phyloP scores from a whole-genome alignment of 2,329 filamentous ascomycete genomes.

The Polytolypa hystricis region DNA sequence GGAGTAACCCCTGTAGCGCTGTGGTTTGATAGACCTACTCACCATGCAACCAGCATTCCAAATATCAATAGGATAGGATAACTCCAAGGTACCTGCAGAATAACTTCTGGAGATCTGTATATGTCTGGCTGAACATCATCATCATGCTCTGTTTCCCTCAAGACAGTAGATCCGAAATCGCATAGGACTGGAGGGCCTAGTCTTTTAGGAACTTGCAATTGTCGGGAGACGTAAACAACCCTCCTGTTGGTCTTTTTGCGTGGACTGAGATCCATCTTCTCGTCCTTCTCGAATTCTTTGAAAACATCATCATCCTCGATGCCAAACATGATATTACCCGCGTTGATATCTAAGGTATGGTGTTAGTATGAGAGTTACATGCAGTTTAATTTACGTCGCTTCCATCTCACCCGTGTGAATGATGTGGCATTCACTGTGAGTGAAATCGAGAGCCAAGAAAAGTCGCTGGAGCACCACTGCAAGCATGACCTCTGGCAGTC shows the following conservation, averaged over 20 bases:
- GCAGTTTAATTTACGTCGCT: too few species aligned
- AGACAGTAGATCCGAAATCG: constrained; percentile 40
- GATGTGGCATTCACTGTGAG: constrained; percentile 7
- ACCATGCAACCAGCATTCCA: constrained; percentile 44
- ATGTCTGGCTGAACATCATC: constrained; percentile 17
- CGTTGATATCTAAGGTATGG: constrained; percentile 30
- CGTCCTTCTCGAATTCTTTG: constrained; percentile 29
- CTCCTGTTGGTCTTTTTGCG: constrained; percentile 33
- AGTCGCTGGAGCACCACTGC: constrained; percentile 1
- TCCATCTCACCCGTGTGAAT: constrained; percentile 7
- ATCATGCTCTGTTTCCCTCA: constrained; percentile 16
- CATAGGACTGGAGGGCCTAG: constrained; percentile 32
- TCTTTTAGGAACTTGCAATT: constrained; percentile 24
- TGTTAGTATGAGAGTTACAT: constrained; percentile 1
- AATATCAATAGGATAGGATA: constrained; percentile 39
- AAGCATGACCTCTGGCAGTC: constrained; percentile 1
- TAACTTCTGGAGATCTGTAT: constrained; percentile 33
- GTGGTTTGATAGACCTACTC: constrained; percentile 15
- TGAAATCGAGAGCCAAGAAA: constrained; percentile 6
- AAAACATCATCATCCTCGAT: constrained; percentile 32
- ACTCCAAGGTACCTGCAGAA: constrained; percentile 35
- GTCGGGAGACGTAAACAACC: constrained; percentile 34
- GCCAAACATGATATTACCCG: constrained; percentile 38
- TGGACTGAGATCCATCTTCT: constrained; percentile 30
- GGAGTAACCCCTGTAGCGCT: constrained; percentile 4